Conservation (phyloP, 805 yeast species). For the Cyberlindnera samutprakarnensis region DNA sequence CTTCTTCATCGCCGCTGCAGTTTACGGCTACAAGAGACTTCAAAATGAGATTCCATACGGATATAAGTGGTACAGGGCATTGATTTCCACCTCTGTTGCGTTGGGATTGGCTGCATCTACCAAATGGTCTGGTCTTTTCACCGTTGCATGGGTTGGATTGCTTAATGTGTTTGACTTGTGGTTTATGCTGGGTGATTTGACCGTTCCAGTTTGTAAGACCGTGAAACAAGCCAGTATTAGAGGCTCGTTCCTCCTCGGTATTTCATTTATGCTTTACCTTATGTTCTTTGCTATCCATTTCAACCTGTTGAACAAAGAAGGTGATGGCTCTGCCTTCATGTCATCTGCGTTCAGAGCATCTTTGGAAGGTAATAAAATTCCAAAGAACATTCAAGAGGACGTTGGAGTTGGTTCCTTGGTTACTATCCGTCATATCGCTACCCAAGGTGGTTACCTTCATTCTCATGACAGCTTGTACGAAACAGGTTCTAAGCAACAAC, state of each 20-base stretch:
- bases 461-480: slow-evolving; percentile 69
- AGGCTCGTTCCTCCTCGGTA: slow-evolving; percentile 44
- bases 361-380: slow-evolving; percentile 53
- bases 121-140: slow-evolving; percentile 82
- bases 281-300: slow-evolving; percentile 60
- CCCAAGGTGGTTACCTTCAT: slow-evolving; percentile 77
- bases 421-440: slow-evolving; percentile 59
- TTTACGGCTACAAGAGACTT: slow-evolving; percentile 56
- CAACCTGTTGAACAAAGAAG: slow-evolving; percentile 46
- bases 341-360: slow-evolving; percentile 64
- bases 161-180: slow-evolving; percentile 56
- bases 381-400: slow-evolving; percentile 48
- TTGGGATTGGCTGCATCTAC: slow-evolving; percentile 68
- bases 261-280: slow-evolving; percentile 52
- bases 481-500: slow-evolving; percentile 81
- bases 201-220: slow-evolving; percentile 37
- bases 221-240: slow-evolving; percentile 42
- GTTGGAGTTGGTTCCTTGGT: slow-evolving; percentile 70
- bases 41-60: slow-evolving; percentile 60
- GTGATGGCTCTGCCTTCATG: slow-evolving; percentile 68
- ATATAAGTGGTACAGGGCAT: slow-evolving; percentile 47
- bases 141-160: slow-evolving; percentile 70
- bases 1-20: slow-evolving; percentile 68
- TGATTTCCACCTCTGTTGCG: slow-evolving; percentile 58
- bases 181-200: slow-evolving; percentile 67